phyloP scores from a whole-genome alignment of 148 eudicot genomes.

The Hydrangea macrophylla region DNA sequence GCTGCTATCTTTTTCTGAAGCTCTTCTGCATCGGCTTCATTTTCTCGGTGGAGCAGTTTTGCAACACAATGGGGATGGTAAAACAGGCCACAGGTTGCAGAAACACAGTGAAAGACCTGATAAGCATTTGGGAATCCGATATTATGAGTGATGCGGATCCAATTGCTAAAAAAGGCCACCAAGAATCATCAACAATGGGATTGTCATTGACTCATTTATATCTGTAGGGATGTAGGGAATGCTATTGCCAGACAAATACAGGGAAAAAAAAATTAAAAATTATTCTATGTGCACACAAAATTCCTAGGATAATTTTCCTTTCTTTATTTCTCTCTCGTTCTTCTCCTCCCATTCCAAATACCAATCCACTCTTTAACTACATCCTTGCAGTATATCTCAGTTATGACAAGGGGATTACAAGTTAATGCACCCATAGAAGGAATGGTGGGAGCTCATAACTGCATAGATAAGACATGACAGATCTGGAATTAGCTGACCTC shows the following conservation, averaged over 20 bases:
- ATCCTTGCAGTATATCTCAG: too few species aligned
- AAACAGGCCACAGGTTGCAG: conserved; percentile 88
- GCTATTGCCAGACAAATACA: too few species aligned
- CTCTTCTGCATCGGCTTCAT: conserved; percentile 44
- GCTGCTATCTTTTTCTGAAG: conserved; percentile 51
- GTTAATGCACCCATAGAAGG: background rate
- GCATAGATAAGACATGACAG: background rate
- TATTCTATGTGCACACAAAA: too few species aligned
- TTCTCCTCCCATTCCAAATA: too few species aligned
- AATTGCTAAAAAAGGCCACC: background rate
- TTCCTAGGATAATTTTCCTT: too few species aligned
- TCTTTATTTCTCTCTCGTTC: too few species aligned
- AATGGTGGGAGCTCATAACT: background rate
- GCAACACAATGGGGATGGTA: conserved; percentile 91
- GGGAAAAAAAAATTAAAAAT: too few species aligned
- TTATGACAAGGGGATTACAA: too few species aligned
- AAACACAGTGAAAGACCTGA: conserved; percentile 86
- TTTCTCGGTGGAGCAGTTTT: conserved; percentile 46
- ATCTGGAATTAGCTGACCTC: too few species aligned
- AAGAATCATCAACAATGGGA: background rate
- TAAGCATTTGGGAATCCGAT: conserved; percentile 7
- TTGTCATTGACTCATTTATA: too few species aligned
- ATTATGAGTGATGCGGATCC: background rate
- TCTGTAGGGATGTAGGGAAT: too few species aligned
- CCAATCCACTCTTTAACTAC: too few species aligned